These are phyloP conservation scores for Fusarium illudens DNA, from an alignment of 2,329 filamentous ascomycete species.

Conservation along the genomic window DNA sequence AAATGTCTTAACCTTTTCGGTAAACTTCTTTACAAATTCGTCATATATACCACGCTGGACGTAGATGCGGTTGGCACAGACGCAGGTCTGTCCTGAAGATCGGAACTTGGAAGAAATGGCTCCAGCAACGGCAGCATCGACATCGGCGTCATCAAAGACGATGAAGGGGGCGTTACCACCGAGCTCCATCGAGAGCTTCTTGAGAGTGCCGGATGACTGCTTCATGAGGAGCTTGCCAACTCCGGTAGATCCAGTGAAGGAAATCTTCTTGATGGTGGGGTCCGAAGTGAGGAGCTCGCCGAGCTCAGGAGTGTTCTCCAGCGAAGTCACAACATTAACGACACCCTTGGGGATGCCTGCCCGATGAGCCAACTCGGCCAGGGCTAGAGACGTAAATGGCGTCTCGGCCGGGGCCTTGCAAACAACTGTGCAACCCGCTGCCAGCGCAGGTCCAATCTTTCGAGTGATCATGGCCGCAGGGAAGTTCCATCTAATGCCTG, in stretches of 20 bases:
- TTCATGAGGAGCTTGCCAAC: constrained; percentile 85
- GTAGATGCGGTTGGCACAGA: constrained; percentile 86
- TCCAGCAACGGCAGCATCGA: constrained; percentile 84
- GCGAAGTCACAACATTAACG: constrained; percentile 85
- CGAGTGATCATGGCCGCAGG: constrained; percentile 79
- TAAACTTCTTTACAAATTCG: constrained; percentile 72
- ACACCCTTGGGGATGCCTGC: constrained; percentile 92
- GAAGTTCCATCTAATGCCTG: constrained; percentile 75
- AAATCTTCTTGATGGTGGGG: constrained; percentile 84
- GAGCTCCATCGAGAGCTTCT: constrained; percentile 86
- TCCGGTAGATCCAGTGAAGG: constrained; percentile 84
- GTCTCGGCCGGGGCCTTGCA: constrained; percentile 93
- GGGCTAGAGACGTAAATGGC: constrained; percentile 86
- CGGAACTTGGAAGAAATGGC: constrained; percentile 92
- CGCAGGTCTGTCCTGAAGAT: constrained; percentile 93
- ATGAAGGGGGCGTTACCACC: constrained; percentile 97
- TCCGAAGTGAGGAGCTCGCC: constrained; percentile 78
- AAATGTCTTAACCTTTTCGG: constrained; percentile 76
- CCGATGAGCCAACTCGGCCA: constrained; percentile 85
- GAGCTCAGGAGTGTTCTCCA: constrained; percentile 81
- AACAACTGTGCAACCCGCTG: constrained; percentile 95
- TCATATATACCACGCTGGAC: constrained; percentile 83
- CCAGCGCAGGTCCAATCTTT: constrained; percentile 78
- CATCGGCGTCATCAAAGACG: constrained; percentile 93
- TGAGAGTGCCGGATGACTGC: constrained; percentile 84